phyloP scores from a whole-genome alignment of 1,139 yeast species.

The Candida albicans region DNA sequence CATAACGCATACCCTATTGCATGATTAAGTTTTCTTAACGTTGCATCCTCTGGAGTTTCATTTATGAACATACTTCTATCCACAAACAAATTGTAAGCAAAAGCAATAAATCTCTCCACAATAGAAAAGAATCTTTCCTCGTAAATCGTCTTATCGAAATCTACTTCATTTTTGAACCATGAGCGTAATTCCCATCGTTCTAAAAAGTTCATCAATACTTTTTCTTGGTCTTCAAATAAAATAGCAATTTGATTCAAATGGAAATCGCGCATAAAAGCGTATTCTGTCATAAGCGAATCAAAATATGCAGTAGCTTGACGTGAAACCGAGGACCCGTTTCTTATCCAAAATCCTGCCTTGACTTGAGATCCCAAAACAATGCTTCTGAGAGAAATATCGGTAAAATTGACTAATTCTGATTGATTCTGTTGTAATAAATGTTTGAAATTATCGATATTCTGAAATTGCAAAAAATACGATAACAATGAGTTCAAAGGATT shows the following conservation, averaged over 20 bases:
- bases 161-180: conserved; percentile 49
- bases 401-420: conserved; percentile 39
- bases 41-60: conserved; percentile 23
- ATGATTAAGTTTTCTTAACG: conserved; percentile 27
- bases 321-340: conserved; percentile 66
- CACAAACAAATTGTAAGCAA: conserved; percentile 56
- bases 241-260: conserved; percentile 58
- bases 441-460: conserved; percentile 24
- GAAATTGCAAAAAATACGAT: conserved; percentile 39
- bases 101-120: conserved; percentile 53
- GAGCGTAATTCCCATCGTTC: conserved; percentile 61
- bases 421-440: conserved; percentile 17
- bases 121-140: conserved; percentile 57
- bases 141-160: conserved; percentile 46
- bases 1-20: conserved; percentile 50
- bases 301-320: conserved; percentile 45
- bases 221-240: conserved; percentile 43
- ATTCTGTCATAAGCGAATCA: conserved; percentile 36
- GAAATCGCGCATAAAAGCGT: conserved; percentile 46
- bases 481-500: conserved; percentile 60
- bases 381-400: conserved; percentile 60
- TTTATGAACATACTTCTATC: conserved; percentile 51
- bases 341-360: conserved; percentile 81
- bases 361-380: conserved; percentile 74
- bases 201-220: conserved; percentile 47